Conservation (phyloP, 139 green algal genomes). For the Tetraselmis chui region DNA sequence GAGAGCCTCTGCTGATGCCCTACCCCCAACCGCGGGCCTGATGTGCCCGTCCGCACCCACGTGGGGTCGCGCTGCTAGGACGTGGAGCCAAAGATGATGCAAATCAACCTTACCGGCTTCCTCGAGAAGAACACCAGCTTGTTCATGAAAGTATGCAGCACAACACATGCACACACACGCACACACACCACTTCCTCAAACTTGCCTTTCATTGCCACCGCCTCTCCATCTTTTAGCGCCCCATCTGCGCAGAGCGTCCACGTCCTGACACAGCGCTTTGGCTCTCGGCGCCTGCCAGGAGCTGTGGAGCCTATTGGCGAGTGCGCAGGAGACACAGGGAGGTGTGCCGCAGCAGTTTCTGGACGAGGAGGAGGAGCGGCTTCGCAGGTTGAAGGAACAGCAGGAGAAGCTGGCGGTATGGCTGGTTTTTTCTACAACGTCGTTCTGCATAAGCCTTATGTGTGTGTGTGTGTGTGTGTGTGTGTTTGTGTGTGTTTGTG, state of each 20-base stretch:
- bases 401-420: constrained; percentile 47
- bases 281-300: too few relatives aligned
- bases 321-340: constrained; percentile 49
- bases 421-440: background rate
- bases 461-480: background rate
- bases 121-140: constrained; percentile 84
- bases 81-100: constrained; percentile 63
- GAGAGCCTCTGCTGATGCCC: too few relatives aligned
- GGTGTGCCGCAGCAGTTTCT: constrained; percentile 79
- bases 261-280: too few relatives aligned
- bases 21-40: too few relatives aligned
- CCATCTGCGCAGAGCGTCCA: too few relatives aligned
- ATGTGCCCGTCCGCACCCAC: too few relatives aligned
- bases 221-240: too few relatives aligned
- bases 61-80: too few relatives aligned
- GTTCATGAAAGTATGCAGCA: constrained; percentile 81
- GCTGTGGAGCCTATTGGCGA: constrained; percentile 75
- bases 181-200: background rate
- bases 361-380: constrained; percentile 66
- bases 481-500: background rate
- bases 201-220: constrained; percentile 1
- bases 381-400: constrained; percentile 39
- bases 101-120: constrained; percentile 79
- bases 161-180: too few relatives aligned
- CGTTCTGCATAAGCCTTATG: background rate